Base-by-base conservation (phyloP, 306 rosid genomes). In the Elaeagnus macrophylla region DNA sequence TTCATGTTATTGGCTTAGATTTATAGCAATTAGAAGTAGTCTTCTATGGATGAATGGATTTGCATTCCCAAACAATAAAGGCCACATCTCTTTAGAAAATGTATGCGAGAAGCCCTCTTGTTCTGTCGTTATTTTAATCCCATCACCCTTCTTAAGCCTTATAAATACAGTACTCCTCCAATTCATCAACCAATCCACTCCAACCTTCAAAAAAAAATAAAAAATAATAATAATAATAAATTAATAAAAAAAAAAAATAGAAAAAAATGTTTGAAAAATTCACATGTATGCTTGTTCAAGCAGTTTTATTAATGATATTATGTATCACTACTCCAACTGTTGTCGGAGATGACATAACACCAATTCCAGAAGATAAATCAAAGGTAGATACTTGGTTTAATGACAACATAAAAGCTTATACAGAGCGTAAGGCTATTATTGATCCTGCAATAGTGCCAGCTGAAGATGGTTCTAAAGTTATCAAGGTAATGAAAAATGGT, bases 401-500 rank as follows among this genome's bases (percentile, higher is more conserved):
- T 0, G 17, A 15, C 2, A 66, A 77, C 1, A 70, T 79, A 8
- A 51, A 57, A 43, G 65, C 79, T 0, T 60, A 47, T 0, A 3
- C 4, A 0, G 13, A 36, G 12, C 50, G 75, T 6, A 63, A 68
- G 57, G 36, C 1, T 5, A 44, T 10, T 10, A 16, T 87, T 0
- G 87, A 87, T 48, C 67, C 81, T 0, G 56, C 15, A 6, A 65
- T 83, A 0, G 75, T 8, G 9, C 13, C 52, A 8, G 94, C 94
- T 0, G 94, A 84, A 45, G 25, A n/a, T 1, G 47, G 6, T 0
- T 16, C 57, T 1, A 62, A 10, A n/a, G 61, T 80, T 15, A 32
- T 84, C 0, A 81, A 54, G 57, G 94, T 88, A 0, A 67, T 17
- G 61, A 10, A 61, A 18, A 65, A 71, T 45, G 90, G 94, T 0